A percentile compares a stretch with the other conserved stretches of the same genome.
phyloP scores from a whole-genome alignment of 306 rosid species.

The Glycine tomentella region DNA sequence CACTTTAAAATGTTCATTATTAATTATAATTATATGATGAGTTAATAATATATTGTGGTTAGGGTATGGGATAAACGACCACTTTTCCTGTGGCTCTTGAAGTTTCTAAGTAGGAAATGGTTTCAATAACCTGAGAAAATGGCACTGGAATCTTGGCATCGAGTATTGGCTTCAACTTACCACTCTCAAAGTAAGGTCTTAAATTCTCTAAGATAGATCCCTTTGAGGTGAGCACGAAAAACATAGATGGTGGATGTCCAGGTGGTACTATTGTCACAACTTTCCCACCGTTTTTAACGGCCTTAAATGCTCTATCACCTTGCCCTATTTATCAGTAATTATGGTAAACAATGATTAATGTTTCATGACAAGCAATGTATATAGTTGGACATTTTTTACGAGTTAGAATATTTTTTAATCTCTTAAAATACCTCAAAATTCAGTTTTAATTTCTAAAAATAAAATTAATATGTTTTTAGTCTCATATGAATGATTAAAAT shows the following conservation, averaged over 20 bases:
- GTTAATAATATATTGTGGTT: neutral
- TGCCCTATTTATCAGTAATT: slow-evolving; percentile 52
- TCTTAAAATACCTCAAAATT: too few species aligned
- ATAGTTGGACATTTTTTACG: too few species aligned
- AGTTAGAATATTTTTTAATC: too few species aligned
- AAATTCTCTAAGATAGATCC: slow-evolving; percentile 62
- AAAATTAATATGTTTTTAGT: neutral
- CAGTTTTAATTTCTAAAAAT: too few species aligned
- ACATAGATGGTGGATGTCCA: slow-evolving; percentile 47
- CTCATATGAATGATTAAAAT: neutral
- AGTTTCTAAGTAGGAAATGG: slow-evolving; percentile 64
- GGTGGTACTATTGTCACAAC: slow-evolving; percentile 59
- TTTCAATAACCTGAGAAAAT: slow-evolving; percentile 63
- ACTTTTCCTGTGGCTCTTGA: slow-evolving; percentile 69
- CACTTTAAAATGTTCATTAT: neutral
- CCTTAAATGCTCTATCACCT: slow-evolving; percentile 61
- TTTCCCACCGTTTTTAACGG: slow-evolving; percentile 69
- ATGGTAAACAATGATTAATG: neutral
- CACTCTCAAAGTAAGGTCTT: slow-evolving; percentile 72
- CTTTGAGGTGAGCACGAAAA: slow-evolving; percentile 54
- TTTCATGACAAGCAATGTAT: neutral
- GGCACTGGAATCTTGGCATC: slow-evolving; percentile 71
- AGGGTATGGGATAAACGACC: slow-evolving; percentile 67
- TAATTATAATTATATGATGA: too few species aligned
- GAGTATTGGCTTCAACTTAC: slow-evolving; percentile 74